phyloP scores from a whole-genome alignment of 352 stramenopile genomes.

The Thraustochytrium sp. region DNA sequence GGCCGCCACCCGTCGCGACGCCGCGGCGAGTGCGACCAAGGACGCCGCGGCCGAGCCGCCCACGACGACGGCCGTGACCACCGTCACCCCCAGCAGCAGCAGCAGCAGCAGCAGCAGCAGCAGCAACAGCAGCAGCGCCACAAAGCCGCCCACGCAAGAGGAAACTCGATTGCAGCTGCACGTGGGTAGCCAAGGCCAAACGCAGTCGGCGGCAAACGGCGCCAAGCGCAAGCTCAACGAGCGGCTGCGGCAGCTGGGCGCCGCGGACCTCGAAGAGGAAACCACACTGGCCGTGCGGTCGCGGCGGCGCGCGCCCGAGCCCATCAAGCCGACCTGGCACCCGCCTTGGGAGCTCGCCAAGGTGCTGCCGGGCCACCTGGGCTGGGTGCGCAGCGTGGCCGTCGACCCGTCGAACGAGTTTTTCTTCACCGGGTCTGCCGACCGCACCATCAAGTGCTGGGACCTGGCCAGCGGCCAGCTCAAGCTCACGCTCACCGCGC shows the following conservation, averaged over 20 bases:
- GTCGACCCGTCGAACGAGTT: slow-evolving; percentile 97
- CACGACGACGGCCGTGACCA: no score
- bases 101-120: not conserved
- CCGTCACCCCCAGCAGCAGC: no score
- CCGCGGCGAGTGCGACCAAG: not conserved
- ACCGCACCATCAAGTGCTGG: slow-evolving; percentile 95
- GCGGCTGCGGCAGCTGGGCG: not conserved
- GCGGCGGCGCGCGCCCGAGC: not conserved
- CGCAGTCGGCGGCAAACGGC: not conserved
- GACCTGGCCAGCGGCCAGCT: slow-evolving; percentile 95
- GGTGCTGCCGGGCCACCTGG: slow-evolving; percentile 76
- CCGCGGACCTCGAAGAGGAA: not conserved
- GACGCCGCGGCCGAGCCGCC: not conserved
- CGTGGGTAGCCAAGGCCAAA: not conserved
- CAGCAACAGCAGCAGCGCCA: no score
- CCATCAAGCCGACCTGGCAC: slow-evolving; percentile 58
- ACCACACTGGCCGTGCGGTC: not conserved
- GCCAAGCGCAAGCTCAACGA: not conserved
- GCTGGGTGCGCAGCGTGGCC: slow-evolving; percentile 93
- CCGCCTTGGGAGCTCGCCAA: slow-evolving; percentile 95
- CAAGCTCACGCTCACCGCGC: slow-evolving; percentile 83
- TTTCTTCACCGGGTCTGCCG: slow-evolving; percentile 93
- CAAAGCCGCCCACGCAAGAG: not conserved
- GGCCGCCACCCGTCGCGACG: not conserved
- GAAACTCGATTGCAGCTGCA: not conserved